Evolutionary conservation across 169 alveolate genomes (phyloP), one percentile per base, ranked within the genome.

Genomic region (Theileria sp.): DNA sequence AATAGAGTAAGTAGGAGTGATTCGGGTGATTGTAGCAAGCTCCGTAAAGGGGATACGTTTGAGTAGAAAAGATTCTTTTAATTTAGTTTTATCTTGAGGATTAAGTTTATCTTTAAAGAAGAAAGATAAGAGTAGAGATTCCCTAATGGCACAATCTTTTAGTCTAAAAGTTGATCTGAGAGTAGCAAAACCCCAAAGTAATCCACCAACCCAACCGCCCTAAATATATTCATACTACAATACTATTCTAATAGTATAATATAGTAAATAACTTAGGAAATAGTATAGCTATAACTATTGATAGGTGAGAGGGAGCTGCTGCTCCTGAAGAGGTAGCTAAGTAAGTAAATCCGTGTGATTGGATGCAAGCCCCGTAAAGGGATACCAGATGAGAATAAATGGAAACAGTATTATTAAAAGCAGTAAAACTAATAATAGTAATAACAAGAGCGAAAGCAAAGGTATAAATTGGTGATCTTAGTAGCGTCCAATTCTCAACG

Each of bases 161-260:
- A 88, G 88, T 23, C 88, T 91, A 8, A 94, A 86, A 3, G 86
- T 93, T 2, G 92, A 91, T n/a, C 92, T 88, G 0, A 93, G 86
- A 3, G 96, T 89, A 7, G 92, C 92, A 68, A 93, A 92, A 0
- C 96, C 94, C 79, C 84, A 92, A 5, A 92, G 81, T 26, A 93
- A 51, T 8, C 96, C 96, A 34, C 93, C 95, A 10, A 92, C 44
- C n/a, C 94, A 91, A 0, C 96, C 96, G 3, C 96, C 96, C 89
- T 86, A 67, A 0, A 66, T 15, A 30, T 61, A 2, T 6, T 58
- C 26, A 58, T 17, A 32, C 19, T 13, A 6, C 1, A 1, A 19
- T 9, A 26, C 17, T 7, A 7, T 8, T 36, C 8, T 5, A 36
- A 5, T 36, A 36, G 12, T 25, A 3, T 75, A 23, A 1, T 61